Percentiles rank a stretch among this genome's conserved stretches.
phyloP scores from a whole-genome alignment of 768 basidiomycete species.

The Trametes maxima region DNA sequence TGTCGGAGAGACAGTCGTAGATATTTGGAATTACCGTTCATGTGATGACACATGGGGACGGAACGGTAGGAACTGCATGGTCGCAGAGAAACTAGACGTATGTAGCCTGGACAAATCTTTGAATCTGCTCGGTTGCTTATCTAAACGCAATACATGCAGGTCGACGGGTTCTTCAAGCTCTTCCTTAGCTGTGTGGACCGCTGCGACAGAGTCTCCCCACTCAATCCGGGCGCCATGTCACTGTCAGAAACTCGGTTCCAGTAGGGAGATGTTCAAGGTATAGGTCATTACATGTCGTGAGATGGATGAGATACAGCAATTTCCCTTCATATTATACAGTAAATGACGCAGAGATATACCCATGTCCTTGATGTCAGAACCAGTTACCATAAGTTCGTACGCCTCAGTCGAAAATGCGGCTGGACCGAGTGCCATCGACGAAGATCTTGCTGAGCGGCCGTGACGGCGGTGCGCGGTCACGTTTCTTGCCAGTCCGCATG shows the following conservation, averaged over 20 bases:
- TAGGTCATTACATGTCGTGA: conserved; percentile 22
- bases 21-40: conserved; percentile 64
- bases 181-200: conserved; percentile 59
- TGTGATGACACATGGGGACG: conserved; percentile 73
- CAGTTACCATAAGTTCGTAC: background rate
- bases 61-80: conserved; percentile 73
- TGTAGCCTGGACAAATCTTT: conserved; percentile 24
- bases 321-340: conserved; percentile 7
- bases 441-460: conserved; percentile 80
- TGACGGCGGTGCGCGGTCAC: conserved; percentile 44
- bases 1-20: conserved; percentile 79
- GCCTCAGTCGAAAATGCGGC: conserved; percentile 33
- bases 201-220: conserved; percentile 62
- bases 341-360: background rate
- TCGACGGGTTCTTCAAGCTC: conserved; percentile 63
- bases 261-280: conserved; percentile 3
- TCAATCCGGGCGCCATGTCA: conserved; percentile 44
- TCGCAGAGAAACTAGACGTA: conserved; percentile 71
- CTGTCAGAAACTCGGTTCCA: background rate
- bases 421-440: conserved; percentile 56
- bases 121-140: background rate
- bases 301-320: conserved; percentile 14
- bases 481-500: conserved; percentile 66
- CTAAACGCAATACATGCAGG: conserved; percentile 40
- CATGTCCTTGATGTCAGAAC: background rate